These are phyloP conservation scores for Ehretia macrophylla DNA, from an alignment of 257 asterid genomes.

Conservation along the genomic window DNA sequence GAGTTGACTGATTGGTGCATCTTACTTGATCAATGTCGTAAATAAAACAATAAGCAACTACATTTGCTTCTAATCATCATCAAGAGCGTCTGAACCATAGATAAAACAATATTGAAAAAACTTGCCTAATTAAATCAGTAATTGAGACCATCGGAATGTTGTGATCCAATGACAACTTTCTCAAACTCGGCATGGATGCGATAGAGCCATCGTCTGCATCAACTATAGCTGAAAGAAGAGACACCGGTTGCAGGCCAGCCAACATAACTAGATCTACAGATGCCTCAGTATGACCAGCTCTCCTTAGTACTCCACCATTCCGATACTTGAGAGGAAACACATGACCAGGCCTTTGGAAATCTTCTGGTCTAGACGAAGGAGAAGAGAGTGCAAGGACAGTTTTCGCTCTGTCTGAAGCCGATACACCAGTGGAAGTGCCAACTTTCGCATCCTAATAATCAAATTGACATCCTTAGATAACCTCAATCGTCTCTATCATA, in stretches of 20 bases:
- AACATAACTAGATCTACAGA: conserved; percentile 61
- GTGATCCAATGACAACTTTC: conserved; percentile 44
- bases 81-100: background rate
- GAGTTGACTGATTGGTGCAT: too few relatives aligned
- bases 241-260: conserved; percentile 56
- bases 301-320: conserved; percentile 71
- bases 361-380: conserved; percentile 54
- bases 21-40: too few relatives aligned
- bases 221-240: conserved; percentile 62
- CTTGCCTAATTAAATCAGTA: conserved; percentile 70
- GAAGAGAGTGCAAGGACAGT: conserved; percentile 69
- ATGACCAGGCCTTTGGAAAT: conserved; percentile 84
- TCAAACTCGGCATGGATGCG: conserved; percentile 43
- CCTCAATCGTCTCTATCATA: too few relatives aligned
- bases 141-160: conserved; percentile 63
- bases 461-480: background rate
- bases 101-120: background rate
- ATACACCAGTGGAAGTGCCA: conserved; percentile 69
- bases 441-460: conserved; percentile 61
- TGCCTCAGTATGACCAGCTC: conserved; percentile 87
- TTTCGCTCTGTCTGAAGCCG: conserved; percentile 76
- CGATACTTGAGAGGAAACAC: conserved; percentile 78
- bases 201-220: conserved; percentile 64
- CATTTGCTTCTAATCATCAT: background rate
- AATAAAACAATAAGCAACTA: too few relatives aligned